Base-by-base conservation (phyloP, 2,329 filamentous ascomycete genomes). In the Microascus cirrosus region DNA sequence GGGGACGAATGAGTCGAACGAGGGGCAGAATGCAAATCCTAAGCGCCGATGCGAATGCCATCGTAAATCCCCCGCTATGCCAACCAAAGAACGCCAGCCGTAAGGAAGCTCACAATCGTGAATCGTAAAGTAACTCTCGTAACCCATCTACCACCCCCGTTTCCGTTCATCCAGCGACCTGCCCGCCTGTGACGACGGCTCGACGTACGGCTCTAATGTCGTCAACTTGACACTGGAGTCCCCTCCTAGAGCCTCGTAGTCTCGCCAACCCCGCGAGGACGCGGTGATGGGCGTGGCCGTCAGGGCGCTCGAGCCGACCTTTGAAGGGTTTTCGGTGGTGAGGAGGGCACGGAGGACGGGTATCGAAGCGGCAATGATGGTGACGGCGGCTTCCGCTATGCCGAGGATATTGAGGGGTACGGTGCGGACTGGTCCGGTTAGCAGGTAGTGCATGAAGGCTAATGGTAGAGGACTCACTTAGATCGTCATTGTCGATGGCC, bases 311-410 rank as follows among this genome's bases (percentile, higher is more conserved):
- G 45, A 22, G 45, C 20, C 20, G 11, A 59, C 50, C 39, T 62
- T 63, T 53, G 56, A n/a, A 25, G 60, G 58, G 1, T 59, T 58
- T 7, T 45, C 22, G 11, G 25, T 51, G 55, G 25, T 35, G 57
- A 69, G 58, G 2, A 69, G 62, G n/a, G 64, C 66, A 1, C 67
- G 66, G 8, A 70, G 58, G n/a, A 70, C 67, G 10, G 68, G 68
- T 25, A 70, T 68, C 3, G 66, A 69, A 58, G 59, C 62, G 48
- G 63, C 63, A 35, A 64, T 59, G 42, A 63, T 63, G 20, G 62
- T 60, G 3, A 62, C 62, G 18, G 62, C 60, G 18, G 60, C 60
- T 48, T 64, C 63, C 15, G 61, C 61, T 10, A 60, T 61, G 24
- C 60, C 59, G 59, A 60, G 61, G 36, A 62, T 62, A 22, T 63